Evolutionary conservation across 257 asterid genomes (phyloP).

Genomic region (Salvia hispanica): DNA sequence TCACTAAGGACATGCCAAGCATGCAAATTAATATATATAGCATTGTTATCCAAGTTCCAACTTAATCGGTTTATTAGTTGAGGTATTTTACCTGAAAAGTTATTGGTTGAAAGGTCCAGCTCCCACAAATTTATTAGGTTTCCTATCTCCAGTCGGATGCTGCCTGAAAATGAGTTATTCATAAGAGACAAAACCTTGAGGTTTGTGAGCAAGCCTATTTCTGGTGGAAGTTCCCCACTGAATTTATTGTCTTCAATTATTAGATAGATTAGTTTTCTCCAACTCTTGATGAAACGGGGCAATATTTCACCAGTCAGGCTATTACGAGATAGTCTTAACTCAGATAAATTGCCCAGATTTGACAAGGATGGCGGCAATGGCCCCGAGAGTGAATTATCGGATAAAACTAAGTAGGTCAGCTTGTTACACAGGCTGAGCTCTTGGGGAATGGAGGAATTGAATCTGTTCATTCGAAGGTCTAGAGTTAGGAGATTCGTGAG

Average conservation of each 20-base stretch:
- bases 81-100: conserved; percentile 61
- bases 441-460: conserved; percentile 54
- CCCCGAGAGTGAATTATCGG: no score
- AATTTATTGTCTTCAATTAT: conserved; percentile 36
- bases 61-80: no score
- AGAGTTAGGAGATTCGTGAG: conserved; percentile 44
- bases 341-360: conserved; percentile 46
- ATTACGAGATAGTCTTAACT: conserved; percentile 65
- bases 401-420: no score
- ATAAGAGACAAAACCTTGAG: no score
- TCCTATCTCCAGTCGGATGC: conserved; percentile 55
- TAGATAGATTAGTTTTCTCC: conserved; percentile 62
- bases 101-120: conserved; percentile 55
- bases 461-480: conserved; percentile 45
- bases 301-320: conserved; percentile 59
- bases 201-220: no score
- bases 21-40: no score
- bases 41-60: no score
- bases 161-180: no score
- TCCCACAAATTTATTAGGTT: conserved; percentile 36
- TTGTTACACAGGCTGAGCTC: no score
- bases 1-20: no score
- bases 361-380: conserved; percentile 31
- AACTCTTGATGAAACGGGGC: conserved; percentile 43
- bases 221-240: no score